Conservation (phyloP, 176 grass and related monocot genomes). For the Raddia distichophylla region DNA sequence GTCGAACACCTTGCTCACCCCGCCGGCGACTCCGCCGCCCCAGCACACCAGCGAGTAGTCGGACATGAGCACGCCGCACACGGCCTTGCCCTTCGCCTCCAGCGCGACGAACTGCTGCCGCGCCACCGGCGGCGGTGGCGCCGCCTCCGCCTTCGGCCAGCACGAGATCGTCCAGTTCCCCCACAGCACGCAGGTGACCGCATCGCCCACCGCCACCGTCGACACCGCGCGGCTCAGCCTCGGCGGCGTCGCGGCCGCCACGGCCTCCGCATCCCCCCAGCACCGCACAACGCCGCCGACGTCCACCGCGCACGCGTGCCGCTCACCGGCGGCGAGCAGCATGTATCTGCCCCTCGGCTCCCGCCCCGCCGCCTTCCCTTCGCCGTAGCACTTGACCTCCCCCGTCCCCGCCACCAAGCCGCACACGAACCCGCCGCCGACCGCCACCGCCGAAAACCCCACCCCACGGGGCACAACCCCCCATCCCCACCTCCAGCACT, state of each 20-base stretch:
- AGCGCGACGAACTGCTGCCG: constrained; percentile 71
- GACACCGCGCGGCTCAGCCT: constrained; percentile 33
- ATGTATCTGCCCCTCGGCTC: constrained; percentile 52
- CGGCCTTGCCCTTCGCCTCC: constrained; percentile 57
- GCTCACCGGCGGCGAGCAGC: constrained; percentile 61
- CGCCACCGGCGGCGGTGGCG: constrained; percentile 29
- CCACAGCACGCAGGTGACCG: constrained; percentile 63
- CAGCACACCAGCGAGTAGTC: constrained; percentile 85
- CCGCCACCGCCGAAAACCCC: constrained; percentile 59
- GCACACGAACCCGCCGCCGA: constrained; percentile 77
- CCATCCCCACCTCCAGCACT: constrained; percentile 74
- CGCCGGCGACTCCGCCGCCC: constrained; percentile 41
- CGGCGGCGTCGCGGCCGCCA: constrained; percentile 2
- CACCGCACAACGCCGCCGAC: constrained; percentile 33
- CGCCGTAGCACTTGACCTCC: constrained; percentile 63
- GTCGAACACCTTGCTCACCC: constrained; percentile 61
- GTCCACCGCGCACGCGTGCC: constrained; percentile 72
- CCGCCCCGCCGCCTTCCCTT: constrained; percentile 13
- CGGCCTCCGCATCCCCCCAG: constrained; percentile 65
- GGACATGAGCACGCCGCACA: constrained; percentile 85
- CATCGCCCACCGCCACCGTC: constrained; percentile 62
- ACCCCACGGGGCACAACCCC: constrained; percentile 6
- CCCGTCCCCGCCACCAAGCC: constrained; percentile 45
- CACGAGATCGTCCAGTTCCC: constrained; percentile 61
- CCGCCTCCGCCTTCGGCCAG: constrained; percentile 60